Evolutionary conservation across 352 stramenopile genomes (phyloP), one percentile per base, ranked within the genome.

Genomic region (Detonula confervacea): DNA sequence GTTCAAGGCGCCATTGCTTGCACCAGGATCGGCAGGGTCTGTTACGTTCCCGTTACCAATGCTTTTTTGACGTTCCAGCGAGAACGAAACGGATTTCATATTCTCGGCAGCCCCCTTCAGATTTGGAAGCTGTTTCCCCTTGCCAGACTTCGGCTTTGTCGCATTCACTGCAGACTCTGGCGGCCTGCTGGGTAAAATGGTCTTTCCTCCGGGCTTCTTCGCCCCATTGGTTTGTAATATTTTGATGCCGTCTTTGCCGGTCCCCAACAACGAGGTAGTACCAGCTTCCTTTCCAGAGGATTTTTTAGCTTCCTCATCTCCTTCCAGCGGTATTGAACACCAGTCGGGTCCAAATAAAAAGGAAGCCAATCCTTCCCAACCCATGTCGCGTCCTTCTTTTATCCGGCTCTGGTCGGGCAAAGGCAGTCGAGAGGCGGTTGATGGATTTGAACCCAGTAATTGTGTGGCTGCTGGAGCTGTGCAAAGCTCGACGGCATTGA

Each of bases 281-380:
- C 1, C n/a, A 35, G 25, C 60, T n/a, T 54, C 14, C 14, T 52
- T 52, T 4, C 22, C 44, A 64, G 51, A 29, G n/a, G 16, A 20
- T 9, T 69, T 1, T 2, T n/a, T 12, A 27, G 22, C 27, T 16
- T 57, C 52, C 9, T 64, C 64, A 9, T 84, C 80, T 51, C 66
- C 75, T 27, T 67, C 46, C 22, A 84, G 64, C 5, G 64, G 80
- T 73, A 87, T 83, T 30, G 65, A 70, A 60, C 83, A 64, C 89
- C 89, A 94, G 25, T 92, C 80, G 4, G 87, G 83, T 29, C 89
- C 87, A 82, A 92, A 94, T 46, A 85, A 79, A 87, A 94, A 94
- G 0, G 71, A 73, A n/a, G 89, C 89, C 20, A 94, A 71, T n/a
- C 84, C 83, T 74, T 91, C 80, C 89, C 87, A 94, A 68, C 70